These are phyloP conservation scores for Echites panduratus DNA, from an alignment of 257 asterid genomes.

Conservation along the genomic window DNA sequence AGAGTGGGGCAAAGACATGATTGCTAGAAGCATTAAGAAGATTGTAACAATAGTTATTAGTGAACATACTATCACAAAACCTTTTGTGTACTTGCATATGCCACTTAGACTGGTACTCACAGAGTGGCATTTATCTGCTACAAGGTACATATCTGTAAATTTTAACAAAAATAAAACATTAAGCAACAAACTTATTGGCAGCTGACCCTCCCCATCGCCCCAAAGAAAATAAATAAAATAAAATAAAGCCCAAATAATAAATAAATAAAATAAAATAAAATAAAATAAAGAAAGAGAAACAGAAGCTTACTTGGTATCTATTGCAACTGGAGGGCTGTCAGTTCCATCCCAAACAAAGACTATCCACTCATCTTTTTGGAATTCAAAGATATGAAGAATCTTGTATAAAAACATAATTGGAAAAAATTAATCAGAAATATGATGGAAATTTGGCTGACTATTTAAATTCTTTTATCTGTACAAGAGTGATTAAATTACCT, in stretches of 20 bases:
- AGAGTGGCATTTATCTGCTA: neutral
- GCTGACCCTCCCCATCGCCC: neutral
- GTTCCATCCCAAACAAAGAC: conserved; percentile 91
- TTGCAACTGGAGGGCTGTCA: conserved; percentile 56
- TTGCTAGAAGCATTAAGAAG: neutral
- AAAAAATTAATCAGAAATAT: conserved; percentile 7
- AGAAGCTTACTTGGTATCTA: conserved; percentile 50
- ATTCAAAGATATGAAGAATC: conserved; percentile 59
- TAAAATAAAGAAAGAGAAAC: conserved; percentile 5
- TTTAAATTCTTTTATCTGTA: neutral
- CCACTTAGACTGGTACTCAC: neutral
- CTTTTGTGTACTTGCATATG: neutral
- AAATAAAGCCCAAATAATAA: neutral
- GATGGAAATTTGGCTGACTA: neutral
- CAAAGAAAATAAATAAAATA: neutral
- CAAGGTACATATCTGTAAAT: neutral
- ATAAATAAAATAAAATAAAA: neutral
- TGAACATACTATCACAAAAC: neutral
- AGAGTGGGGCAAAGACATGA: neutral
- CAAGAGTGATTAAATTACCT: conserved; percentile 37
- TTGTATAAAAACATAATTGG: conserved; percentile 23
- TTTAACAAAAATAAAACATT: neutral
- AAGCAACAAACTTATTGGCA: neutral
- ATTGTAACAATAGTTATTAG: neutral
- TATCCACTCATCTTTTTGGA: conserved; percentile 48